These are phyloP conservation scores for Lactarius deliciosus DNA, from an alignment of 768 basidiomycete genomes.

Conservation along the genomic window DNA sequence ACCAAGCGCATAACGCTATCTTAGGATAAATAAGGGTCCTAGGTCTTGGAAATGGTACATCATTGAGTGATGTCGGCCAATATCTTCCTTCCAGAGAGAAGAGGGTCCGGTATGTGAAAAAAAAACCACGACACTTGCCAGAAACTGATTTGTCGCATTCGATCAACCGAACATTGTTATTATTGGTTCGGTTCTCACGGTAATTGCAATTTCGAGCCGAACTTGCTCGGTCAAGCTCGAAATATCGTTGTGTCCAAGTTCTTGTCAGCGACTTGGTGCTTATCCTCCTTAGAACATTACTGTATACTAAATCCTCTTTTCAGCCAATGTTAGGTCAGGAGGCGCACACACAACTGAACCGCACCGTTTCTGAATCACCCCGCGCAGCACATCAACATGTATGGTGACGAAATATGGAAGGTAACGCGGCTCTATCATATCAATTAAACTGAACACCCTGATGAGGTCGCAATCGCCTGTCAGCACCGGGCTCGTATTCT, in stretches of 20 bases:
- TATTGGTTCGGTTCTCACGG: neutral
- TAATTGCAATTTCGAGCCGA: neutral
- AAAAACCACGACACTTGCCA: neutral
- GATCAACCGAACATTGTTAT: neutral
- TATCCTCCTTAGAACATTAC: neutral
- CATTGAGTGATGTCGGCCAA: neutral
- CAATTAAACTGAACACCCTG: neutral
- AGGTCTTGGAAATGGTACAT: neutral
- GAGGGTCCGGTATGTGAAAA: neutral
- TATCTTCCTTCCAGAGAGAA: neutral
- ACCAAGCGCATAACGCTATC: neutral
- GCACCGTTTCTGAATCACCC: neutral
- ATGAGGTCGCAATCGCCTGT: neutral
- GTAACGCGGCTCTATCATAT: neutral
- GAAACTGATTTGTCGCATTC: neutral
- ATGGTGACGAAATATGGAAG: conserved; percentile 1
- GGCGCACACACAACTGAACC: neutral
- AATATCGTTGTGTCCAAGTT: neutral
- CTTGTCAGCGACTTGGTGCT: neutral
- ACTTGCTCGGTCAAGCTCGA: neutral
- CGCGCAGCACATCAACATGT: neutral
- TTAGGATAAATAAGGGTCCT: neutral
- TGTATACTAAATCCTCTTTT: neutral
- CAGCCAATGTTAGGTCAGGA: neutral
- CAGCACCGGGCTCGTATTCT: neutral